phyloP scores from a whole-genome alignment of 1,139 yeast species.

The Debaryomyces sp. region DNA sequence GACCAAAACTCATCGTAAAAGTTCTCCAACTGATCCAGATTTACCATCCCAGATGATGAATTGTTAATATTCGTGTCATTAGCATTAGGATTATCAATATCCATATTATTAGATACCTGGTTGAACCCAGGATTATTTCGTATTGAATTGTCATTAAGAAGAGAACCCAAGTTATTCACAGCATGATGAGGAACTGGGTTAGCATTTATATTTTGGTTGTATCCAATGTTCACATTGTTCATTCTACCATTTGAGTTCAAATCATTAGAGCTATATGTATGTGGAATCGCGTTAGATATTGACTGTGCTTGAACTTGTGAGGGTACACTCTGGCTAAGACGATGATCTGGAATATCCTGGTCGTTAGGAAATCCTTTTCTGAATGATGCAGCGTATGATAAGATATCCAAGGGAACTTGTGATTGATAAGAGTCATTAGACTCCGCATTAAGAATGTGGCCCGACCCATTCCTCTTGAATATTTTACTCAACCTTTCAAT shows the following conservation, averaged over 20 bases:
- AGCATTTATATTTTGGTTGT: background rate
- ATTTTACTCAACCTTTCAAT: slow-evolving; percentile 19
- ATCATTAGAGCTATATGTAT: background rate
- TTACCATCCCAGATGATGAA: slow-evolving; percentile 12
- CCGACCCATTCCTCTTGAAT: slow-evolving; percentile 10
- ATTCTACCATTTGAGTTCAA: background rate
- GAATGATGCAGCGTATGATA: slow-evolving; percentile 40
- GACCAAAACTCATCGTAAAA: slow-evolving; percentile 47
- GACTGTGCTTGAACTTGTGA: background rate
- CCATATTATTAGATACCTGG: background rate
- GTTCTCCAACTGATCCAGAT: slow-evolving; percentile 27
- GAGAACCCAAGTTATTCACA: background rate
- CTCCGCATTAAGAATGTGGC: slow-evolving; percentile 15
- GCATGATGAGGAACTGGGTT: background rate
- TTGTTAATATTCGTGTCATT: background rate
- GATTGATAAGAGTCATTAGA: slow-evolving; percentile 15
- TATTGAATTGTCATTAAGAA: background rate
- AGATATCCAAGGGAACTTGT: slow-evolving; percentile 36
- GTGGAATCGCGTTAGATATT: background rate
- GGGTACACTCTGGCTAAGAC: background rate
- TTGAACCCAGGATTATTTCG: background rate
- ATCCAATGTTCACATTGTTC: background rate
- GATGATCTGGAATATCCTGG: slow-evolving; percentile 1
- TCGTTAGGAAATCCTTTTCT: slow-evolving; percentile 14
- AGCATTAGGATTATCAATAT: background rate